A percentile compares a stretch with the other conserved stretches of the same genome.
phyloP scores from a whole-genome alignment of 1,139 yeast genomes.

The Komagataea norvegica region DNA sequence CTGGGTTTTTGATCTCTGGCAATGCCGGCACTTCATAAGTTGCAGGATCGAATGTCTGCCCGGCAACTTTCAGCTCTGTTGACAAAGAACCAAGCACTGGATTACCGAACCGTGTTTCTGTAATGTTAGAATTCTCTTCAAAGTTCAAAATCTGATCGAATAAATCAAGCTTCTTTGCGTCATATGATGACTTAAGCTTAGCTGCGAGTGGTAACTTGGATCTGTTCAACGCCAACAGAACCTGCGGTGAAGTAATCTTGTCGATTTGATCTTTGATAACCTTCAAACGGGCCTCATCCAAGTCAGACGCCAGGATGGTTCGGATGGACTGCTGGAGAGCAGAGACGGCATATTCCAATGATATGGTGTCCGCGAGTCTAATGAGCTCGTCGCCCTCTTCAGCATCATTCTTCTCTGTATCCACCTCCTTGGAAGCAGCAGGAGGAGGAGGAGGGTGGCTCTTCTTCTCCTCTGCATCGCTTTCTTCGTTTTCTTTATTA shows the following conservation, averaged over 20 bases:
- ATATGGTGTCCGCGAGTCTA: constrained; percentile 33
- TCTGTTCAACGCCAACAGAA: constrained; percentile 44
- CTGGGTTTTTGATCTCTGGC: constrained; percentile 61
- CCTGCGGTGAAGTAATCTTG: constrained; percentile 29
- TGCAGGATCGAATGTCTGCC: background rate
- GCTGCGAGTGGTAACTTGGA: constrained; percentile 59
- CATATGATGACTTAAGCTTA: constrained; percentile 50
- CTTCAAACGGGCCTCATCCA: constrained; percentile 42
- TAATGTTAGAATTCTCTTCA: constrained; percentile 21
- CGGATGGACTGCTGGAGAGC: constrained; percentile 49
- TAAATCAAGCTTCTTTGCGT: constrained; percentile 41
- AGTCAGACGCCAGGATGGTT: constrained; percentile 50
- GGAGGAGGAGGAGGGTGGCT: too few relatives aligned
- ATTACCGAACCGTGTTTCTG: constrained; percentile 1
- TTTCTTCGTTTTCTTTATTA: too few relatives aligned
- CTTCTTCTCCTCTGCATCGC: too few relatives aligned
- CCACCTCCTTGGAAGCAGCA: too few relatives aligned
- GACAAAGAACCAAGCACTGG: too few relatives aligned
- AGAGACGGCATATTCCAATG: constrained; percentile 46
- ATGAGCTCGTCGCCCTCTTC: constrained; percentile 1
- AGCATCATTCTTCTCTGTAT: background rate
- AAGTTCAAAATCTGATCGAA: constrained; percentile 41
- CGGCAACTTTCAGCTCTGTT: too few relatives aligned
- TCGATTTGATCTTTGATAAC: constrained; percentile 37
- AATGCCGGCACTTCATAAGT: constrained; percentile 47